Conservation (phyloP, 2,329 filamentous ascomycete genomes). For the Neonectria sp. region DNA sequence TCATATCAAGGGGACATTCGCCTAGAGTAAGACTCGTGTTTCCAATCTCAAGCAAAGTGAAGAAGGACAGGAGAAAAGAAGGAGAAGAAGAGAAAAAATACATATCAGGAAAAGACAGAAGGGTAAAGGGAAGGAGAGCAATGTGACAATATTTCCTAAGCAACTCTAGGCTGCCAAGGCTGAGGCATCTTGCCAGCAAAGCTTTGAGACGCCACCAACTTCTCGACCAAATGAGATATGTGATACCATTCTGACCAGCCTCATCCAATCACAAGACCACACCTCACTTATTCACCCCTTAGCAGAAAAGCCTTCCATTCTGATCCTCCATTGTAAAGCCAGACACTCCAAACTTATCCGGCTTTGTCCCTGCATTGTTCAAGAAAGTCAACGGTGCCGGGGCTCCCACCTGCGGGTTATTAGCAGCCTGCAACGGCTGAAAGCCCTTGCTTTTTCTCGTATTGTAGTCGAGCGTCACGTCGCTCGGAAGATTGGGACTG, state of each 20-base stretch:
- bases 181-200: too few relatives aligned
- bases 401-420: slow-evolving; percentile 27
- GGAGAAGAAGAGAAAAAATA: too few relatives aligned
- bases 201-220: too few relatives aligned
- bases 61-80: too few relatives aligned
- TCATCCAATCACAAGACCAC: not conserved
- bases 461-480: slow-evolving; percentile 24
- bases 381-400: slow-evolving; percentile 27
- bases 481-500: slow-evolving; percentile 26
- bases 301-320: slow-evolving; percentile 21
- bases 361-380: slow-evolving; percentile 7
- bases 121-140: too few relatives aligned
- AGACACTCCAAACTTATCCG: slow-evolving; percentile 26
- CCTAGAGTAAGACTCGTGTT: too few relatives aligned
- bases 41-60: too few relatives aligned
- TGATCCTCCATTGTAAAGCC: slow-evolving; percentile 23
- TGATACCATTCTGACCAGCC: not conserved
- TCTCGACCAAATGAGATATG: too few relatives aligned
- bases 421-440: slow-evolving; percentile 11
- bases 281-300: not conserved
- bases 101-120: too few relatives aligned
- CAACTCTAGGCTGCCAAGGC: too few relatives aligned
- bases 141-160: too few relatives aligned
- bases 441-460: slow-evolving; percentile 19
- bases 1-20: too few relatives aligned